phyloP scores from a whole-genome alignment of 2,329 filamentous ascomycete genomes.

The Aspergillus cejpii region DNA sequence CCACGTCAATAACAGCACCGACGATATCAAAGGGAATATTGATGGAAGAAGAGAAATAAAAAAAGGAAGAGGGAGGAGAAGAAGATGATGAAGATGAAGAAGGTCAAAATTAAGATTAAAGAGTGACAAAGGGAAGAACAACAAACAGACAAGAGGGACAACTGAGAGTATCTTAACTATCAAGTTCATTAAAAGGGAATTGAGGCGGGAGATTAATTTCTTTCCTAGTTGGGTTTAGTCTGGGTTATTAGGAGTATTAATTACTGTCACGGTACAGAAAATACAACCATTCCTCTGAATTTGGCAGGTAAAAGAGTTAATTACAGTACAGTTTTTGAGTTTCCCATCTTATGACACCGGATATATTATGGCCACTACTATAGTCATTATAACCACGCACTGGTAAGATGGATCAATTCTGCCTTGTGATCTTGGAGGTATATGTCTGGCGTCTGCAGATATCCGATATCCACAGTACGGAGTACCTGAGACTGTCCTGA shows the following conservation, averaged over 20 bases:
- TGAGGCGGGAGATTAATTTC: not conserved
- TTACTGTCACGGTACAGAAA: not conserved
- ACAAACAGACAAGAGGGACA: not conserved
- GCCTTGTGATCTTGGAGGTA: not conserved
- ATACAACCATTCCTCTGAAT: too few relatives aligned
- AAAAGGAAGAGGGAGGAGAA: constrained; percentile 2
- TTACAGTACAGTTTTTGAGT: too few relatives aligned
- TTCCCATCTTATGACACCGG: too few relatives aligned
- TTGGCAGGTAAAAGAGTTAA: too few relatives aligned
- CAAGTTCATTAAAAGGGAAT: constrained; percentile 1
- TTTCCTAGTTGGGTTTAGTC: not conserved
- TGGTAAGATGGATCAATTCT: not conserved
- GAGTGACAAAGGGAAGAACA: constrained; percentile 1
- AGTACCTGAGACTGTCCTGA: too few relatives aligned
- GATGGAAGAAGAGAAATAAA: constrained; percentile 2
- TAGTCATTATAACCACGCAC: too few relatives aligned
- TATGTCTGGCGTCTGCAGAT: too few relatives aligned
- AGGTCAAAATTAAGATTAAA: constrained; percentile 3
- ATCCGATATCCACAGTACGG: too few relatives aligned
- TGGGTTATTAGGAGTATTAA: not conserved
- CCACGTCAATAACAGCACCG: constrained; percentile 29
- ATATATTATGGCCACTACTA: too few relatives aligned
- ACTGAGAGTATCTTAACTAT: not conserved
- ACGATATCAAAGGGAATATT: too few relatives aligned
- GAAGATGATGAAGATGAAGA: too few relatives aligned